Percentiles rank a stretch among this genome's conserved stretches.
Conservation (phyloP, 495 filamentous ascomycete species). For the Cudoniella acicularis region DNA sequence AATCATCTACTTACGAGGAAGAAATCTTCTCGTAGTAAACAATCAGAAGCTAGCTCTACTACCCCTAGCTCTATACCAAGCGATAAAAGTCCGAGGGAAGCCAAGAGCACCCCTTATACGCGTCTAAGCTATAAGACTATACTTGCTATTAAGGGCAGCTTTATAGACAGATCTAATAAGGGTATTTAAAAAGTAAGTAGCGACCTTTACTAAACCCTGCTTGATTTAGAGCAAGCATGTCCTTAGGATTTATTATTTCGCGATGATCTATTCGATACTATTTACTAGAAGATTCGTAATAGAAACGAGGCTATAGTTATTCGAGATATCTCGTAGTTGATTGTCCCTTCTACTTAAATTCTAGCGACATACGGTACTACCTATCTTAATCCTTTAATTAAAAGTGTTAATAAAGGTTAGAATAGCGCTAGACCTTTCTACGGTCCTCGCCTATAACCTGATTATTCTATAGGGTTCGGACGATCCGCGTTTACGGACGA, state of each 20-base stretch:
- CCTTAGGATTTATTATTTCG: conserved; percentile 35
- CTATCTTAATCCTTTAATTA: conserved; percentile 30
- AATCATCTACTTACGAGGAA: conserved; percentile 1
- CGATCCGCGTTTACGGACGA: conserved; percentile 36
- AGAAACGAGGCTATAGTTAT: conserved; percentile 37
- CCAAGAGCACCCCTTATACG: conserved; percentile 4
- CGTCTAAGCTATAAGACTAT: conserved; percentile 5
- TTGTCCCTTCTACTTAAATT: conserved; percentile 36
- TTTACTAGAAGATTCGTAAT: conserved; percentile 28
- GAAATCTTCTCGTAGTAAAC: background rate
- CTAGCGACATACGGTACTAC: conserved; percentile 26
- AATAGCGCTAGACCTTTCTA: conserved; percentile 31
- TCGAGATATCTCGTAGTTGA: conserved; percentile 33
- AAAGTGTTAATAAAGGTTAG: conserved; percentile 42
- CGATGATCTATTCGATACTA: conserved; percentile 29
- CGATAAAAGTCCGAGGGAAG: background rate
- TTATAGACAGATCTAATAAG: conserved; percentile 18
- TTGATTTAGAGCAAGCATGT: conserved; percentile 26
- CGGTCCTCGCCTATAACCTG: conserved; percentile 36
- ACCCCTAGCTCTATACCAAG: too few relatives aligned
- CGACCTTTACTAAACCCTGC: conserved; percentile 24
- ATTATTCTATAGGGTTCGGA: conserved; percentile 40
- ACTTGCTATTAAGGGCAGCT: background rate
- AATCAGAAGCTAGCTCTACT: too few relatives aligned
- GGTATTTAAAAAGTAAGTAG: conserved; percentile 28